These are phyloP conservation scores for Herpotrichia juniperi DNA, from an alignment of 2,329 filamentous ascomycete genomes.

Conservation along the genomic window DNA sequence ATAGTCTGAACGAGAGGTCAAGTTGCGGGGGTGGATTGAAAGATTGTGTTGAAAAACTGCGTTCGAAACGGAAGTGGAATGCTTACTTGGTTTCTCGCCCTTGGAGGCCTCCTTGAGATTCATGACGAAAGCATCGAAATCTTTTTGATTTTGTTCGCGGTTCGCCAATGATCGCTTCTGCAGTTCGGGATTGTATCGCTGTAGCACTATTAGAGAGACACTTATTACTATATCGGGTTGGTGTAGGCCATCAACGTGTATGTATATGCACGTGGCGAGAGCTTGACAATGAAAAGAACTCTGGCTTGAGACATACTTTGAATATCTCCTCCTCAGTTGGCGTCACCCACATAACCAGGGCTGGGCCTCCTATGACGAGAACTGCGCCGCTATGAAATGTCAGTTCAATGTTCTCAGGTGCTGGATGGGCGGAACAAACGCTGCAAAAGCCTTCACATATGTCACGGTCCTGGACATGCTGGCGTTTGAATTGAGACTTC, in stretches of 20 bases:
- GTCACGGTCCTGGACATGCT: slow-evolving; percentile 15
- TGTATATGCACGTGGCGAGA: background rate
- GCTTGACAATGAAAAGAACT: slow-evolving; percentile 14
- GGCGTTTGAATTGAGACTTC: background rate
- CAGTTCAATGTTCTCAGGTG: slow-evolving; percentile 17
- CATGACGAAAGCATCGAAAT: slow-evolving; percentile 86
- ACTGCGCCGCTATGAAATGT: slow-evolving; percentile 65
- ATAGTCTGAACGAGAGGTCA: no score
- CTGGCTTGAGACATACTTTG: slow-evolving; percentile 51
- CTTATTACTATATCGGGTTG: no score
- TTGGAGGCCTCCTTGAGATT: slow-evolving; percentile 88
- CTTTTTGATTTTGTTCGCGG: slow-evolving; percentile 75
- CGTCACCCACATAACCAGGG: slow-evolving; percentile 77
- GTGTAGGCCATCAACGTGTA: no score
- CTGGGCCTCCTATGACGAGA: slow-evolving; percentile 83
- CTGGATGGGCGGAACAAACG: slow-evolving; percentile 14
- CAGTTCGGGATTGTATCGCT: slow-evolving; percentile 93
- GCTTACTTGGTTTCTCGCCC: slow-evolving; percentile 86
- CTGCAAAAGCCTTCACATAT: slow-evolving; percentile 42
- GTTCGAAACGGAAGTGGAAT: background rate
- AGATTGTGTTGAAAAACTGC: no score
- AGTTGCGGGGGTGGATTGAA: no score
- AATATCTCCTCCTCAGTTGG: slow-evolving; percentile 93
- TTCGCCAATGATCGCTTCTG: slow-evolving; percentile 85
- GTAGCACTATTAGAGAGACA: no score